phyloP scores from a whole-genome alignment of 148 eudicot species.

The Vaccinium myrtillus region DNA sequence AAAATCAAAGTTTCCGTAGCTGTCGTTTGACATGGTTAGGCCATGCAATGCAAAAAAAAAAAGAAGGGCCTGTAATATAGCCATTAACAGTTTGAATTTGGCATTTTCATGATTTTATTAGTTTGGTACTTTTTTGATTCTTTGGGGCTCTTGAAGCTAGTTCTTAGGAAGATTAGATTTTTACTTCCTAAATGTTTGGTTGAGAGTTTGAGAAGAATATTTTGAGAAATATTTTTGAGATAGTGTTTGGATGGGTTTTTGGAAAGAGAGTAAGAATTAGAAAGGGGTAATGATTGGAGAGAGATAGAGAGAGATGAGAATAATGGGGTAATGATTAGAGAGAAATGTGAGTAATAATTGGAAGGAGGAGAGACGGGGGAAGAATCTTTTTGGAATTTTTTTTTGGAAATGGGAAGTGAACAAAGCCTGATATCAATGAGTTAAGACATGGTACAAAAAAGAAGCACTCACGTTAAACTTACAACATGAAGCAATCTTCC shows the following conservation, averaged over 20 bases:
- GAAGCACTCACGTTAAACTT: background rate
- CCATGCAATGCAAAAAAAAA: background rate
- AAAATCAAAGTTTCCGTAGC: background rate
- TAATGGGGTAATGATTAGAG: no score
- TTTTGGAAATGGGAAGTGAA: no score
- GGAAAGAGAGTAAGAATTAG: no score
- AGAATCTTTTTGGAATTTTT: no score
- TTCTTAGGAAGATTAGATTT: background rate
- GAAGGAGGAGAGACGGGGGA: no score
- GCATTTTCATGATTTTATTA: background rate
- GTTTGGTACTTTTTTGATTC: background rate
- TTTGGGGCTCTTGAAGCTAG: background rate
- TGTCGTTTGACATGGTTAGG: background rate
- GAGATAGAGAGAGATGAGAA: no score
- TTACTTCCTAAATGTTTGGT: background rate
- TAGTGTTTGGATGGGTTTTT: no score
- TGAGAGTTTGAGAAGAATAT: no score
- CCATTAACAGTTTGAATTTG: background rate
- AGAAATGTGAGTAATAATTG: no score
- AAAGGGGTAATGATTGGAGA: no score
- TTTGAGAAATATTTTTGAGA: no score
- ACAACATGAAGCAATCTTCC: background rate
- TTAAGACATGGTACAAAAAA: background rate
- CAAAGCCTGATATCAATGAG: no score
- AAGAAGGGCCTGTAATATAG: background rate